phyloP scores from a whole-genome alignment of 805 yeast species.

The Teunomyces aglyptinius region DNA sequence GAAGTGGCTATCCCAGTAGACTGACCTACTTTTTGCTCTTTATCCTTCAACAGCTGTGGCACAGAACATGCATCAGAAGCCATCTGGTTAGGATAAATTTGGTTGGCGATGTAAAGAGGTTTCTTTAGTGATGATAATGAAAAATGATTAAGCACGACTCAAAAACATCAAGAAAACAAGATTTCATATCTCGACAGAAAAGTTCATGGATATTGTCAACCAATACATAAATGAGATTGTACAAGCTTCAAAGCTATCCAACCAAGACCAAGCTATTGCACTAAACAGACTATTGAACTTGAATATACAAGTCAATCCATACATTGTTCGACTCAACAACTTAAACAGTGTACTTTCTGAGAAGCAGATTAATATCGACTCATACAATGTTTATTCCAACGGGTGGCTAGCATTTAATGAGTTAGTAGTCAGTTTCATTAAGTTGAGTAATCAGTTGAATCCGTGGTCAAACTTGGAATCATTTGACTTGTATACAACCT shows the following conservation, averaged over 20 bases:
- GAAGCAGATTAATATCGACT: slow-evolving; percentile 19
- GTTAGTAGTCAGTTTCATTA: slow-evolving; percentile 45
- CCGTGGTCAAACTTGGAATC: slow-evolving; percentile 53
- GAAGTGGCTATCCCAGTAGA: neutral
- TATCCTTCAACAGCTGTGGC: neutral
- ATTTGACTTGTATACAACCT: slow-evolving; percentile 51
- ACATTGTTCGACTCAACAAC: slow-evolving; percentile 23
- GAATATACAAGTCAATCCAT: slow-evolving; percentile 24
- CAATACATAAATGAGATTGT: slow-evolving; percentile 31
- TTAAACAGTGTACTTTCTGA: neutral
- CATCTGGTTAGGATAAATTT: neutral
- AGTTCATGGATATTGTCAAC: slow-evolving; percentile 9
- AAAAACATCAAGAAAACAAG: neutral
- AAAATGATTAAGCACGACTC: neutral
- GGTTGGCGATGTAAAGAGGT: neutral
- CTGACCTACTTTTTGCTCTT: neutral
- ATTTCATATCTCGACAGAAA: neutral
- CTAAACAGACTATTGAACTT: slow-evolving; percentile 23
- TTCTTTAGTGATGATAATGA: neutral
- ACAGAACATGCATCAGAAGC: neutral
- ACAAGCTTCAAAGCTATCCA: slow-evolving; percentile 20
- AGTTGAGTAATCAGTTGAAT: slow-evolving; percentile 48
- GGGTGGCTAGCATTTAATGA: slow-evolving; percentile 50
- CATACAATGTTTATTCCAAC: slow-evolving; percentile 22
- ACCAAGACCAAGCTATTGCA: slow-evolving; percentile 18